Conservation (phyloP, 1,139 yeast genomes). For the Taphrina flavorubra region DNA sequence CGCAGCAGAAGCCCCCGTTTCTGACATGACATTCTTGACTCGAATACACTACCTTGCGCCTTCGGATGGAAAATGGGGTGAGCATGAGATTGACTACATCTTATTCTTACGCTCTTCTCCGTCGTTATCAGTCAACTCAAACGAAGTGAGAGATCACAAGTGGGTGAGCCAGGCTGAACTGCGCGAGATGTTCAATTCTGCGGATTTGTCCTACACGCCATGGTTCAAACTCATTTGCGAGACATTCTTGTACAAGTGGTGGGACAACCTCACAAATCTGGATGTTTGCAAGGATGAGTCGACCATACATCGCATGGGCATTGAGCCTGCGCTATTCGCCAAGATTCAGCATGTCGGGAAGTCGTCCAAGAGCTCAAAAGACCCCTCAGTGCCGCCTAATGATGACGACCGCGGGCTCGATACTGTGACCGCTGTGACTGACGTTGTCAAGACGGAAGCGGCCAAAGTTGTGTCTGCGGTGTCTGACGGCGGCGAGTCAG, state of each 20-base stretch:
- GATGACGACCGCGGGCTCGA: neutral
- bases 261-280: conserved; percentile 73
- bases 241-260: conserved; percentile 89
- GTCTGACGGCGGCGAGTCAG: neutral
- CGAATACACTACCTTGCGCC: conserved; percentile 95
- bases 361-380: neutral
- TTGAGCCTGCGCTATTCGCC: conserved; percentile 10
- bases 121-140: conserved; percentile 54
- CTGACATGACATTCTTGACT: conserved; percentile 78
- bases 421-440: neutral
- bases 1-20: conserved; percentile 62
- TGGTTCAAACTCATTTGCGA: conserved; percentile 98
- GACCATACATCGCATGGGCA: conserved; percentile 44
- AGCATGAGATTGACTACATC: conserved; percentile 95
- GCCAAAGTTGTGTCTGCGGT: neutral
- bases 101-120: conserved; percentile 72
- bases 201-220: conserved; percentile 76
- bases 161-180: conserved; percentile 75
- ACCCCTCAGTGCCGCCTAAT: neutral
- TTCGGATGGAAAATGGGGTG: conserved; percentile 88
- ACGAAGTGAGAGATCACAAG: conserved; percentile 78
- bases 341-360: conserved; percentile 14
- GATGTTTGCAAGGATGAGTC: conserved; percentile 53
- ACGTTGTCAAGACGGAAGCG: neutral
- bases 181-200: conserved; percentile 74